Evolutionary conservation across 176 grass and related monocot species (phyloP).

Genomic region (Saccharum officinarum): DNA sequence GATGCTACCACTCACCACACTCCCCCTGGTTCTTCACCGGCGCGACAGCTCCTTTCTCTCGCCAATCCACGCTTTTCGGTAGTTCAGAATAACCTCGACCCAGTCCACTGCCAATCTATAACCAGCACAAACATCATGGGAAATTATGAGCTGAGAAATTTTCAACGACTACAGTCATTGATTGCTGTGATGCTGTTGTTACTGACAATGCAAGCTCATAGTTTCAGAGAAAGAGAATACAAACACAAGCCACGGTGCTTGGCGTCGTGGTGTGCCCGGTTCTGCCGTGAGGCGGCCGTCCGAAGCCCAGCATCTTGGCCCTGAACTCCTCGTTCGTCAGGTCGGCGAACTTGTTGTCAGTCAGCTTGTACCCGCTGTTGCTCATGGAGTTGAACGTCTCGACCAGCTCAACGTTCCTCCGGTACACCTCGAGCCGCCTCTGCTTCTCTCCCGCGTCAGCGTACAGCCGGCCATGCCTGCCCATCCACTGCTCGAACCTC

Average conservation of each 20-base stretch:
- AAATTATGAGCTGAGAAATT: background rate
- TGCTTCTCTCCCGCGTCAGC: slow-evolving; percentile 38
- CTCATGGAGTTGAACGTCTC: slow-evolving; percentile 48
- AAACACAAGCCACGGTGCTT: background rate
- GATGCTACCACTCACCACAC: slow-evolving; percentile 40
- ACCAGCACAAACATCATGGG: background rate
- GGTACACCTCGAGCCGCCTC: slow-evolving; percentile 54
- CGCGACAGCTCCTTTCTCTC: slow-evolving; percentile 42
- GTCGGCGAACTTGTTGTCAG: slow-evolving; percentile 49
- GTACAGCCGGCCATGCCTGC: slow-evolving; percentile 49
- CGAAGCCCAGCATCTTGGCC: slow-evolving; percentile 19
- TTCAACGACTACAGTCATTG: background rate
- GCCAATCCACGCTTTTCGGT: slow-evolving; percentile 50
- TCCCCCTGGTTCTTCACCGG: slow-evolving; percentile 54
- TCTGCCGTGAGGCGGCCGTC: background rate
- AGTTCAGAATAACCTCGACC: background rate
- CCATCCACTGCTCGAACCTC: slow-evolving; percentile 64
- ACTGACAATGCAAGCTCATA: background rate
- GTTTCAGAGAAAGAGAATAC: slow-evolving; percentile 6
- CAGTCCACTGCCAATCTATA: background rate
- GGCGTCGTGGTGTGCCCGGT: background rate
- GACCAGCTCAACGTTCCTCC: slow-evolving; percentile 48
- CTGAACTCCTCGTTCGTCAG: slow-evolving; percentile 75
- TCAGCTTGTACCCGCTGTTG: slow-evolving; percentile 35
- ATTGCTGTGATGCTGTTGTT: background rate